These are phyloP conservation scores for Cucurbitaria berberidis DNA, from an alignment of 2,329 filamentous ascomycete genomes.

Conservation along the genomic window DNA sequence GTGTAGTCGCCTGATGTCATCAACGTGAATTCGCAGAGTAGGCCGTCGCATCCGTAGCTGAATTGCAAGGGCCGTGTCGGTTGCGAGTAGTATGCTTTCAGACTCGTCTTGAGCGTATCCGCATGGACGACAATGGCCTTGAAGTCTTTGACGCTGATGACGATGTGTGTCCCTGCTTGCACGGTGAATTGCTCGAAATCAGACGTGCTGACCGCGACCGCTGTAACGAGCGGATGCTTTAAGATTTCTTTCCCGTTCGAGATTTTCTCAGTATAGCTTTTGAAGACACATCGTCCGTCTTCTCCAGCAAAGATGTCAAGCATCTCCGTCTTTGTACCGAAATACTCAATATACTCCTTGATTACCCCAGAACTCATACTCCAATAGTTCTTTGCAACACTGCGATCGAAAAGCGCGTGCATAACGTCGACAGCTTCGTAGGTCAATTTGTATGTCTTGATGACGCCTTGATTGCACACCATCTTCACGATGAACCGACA, in stretches of 20 bases:
- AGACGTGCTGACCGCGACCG: constrained; percentile 75
- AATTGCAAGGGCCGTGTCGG: constrained; percentile 76
- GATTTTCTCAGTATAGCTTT: constrained; percentile 81
- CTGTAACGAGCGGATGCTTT: constrained; percentile 81
- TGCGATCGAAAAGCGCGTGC: constrained; percentile 75
- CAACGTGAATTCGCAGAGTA: constrained; percentile 77
- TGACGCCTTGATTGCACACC: constrained; percentile 75
- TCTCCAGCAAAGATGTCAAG: constrained; percentile 75
- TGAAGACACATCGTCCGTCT: constrained; percentile 73
- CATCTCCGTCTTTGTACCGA: constrained; percentile 79
- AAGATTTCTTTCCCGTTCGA: constrained; percentile 74
- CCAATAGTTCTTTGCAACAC: constrained; percentile 72
- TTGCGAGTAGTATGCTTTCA: constrained; percentile 72
- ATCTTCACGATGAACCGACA: constrained; percentile 78
- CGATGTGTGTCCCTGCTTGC: constrained; percentile 76
- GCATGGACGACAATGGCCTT: constrained; percentile 79
- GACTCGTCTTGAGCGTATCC: constrained; percentile 68
- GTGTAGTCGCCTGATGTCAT: constrained; percentile 77
- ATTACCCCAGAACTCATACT: constrained; percentile 73
- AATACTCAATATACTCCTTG: constrained; percentile 79
- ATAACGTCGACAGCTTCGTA: constrained; percentile 77
- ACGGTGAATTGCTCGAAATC: constrained; percentile 79
- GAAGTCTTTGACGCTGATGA: constrained; percentile 84
- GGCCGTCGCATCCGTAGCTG: constrained; percentile 70
- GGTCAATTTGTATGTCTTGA: constrained; percentile 76